Evolutionary conservation across 148 eudicot species (phyloP).

Genomic region (Nepenthes gracilis): DNA sequence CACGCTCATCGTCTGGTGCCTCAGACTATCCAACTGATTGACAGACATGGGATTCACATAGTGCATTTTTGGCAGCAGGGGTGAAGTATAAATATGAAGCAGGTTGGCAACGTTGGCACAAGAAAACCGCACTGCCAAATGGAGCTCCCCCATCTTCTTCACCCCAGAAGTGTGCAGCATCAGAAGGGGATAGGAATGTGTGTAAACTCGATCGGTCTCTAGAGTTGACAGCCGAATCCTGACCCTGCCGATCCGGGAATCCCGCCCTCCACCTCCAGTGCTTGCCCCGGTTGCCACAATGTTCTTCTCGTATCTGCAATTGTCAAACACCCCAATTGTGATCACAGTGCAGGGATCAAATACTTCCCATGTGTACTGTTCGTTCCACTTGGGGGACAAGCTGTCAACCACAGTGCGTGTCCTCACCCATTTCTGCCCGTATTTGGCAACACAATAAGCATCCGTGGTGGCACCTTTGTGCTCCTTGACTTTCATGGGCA

Average conservation of each 20-base stretch:
- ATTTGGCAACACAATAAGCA: slow-evolving; percentile 88
- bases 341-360: slow-evolving; percentile 96
- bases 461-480: slow-evolving; percentile 66
- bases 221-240: slow-evolving; percentile 73
- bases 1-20: slow-evolving; percentile 76
- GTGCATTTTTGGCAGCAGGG: slow-evolving; percentile 82
- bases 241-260: slow-evolving; percentile 79
- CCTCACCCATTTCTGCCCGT: slow-evolving; percentile 91
- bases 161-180: slow-evolving; percentile 83
- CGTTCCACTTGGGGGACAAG: slow-evolving; percentile 81
- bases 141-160: slow-evolving; percentile 93
- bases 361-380: slow-evolving; percentile 99
- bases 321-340: slow-evolving; percentile 81
- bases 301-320: slow-evolving; percentile 53
- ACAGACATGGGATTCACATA: slow-evolving; percentile 71
- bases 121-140: slow-evolving; percentile 75
- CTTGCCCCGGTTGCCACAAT: neutral
- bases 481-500: slow-evolving; percentile 83
- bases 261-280: slow-evolving; percentile 24
- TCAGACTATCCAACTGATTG: slow-evolving; percentile 57
- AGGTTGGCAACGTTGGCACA: slow-evolving; percentile 68
- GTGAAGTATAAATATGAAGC: slow-evolving; percentile 62
- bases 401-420: slow-evolving; percentile 78
- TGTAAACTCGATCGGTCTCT: slow-evolving; percentile 72
- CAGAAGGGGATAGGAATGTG: slow-evolving; percentile 78